Evolutionary conservation across 768 basidiomycete genomes (phyloP), one percentile per base, ranked within the genome.

Genomic region (Lactifluus subvellereus): DNA sequence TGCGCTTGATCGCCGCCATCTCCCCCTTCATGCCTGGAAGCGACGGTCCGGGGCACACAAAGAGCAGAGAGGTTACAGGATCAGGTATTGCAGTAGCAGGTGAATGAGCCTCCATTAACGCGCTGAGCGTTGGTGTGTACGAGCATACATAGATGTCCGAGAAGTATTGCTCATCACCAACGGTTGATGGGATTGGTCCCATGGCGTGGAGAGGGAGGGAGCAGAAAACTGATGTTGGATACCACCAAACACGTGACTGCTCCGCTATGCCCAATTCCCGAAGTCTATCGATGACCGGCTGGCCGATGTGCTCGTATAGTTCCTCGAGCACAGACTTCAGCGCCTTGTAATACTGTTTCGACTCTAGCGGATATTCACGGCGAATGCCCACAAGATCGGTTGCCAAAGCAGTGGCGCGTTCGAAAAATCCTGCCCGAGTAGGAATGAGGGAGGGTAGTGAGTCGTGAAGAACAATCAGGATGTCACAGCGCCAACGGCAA

Each of bases 171-270:
- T 52, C 33, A 16, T 22, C 14, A 6, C 32, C 10, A 14, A 33
- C 40, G 9, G 20, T 43, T n/a, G 45, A 45, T 8, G 40, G 30
- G 22, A 64, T 49, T 37, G 59, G 45, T 0, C 61, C 63, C 33
- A 64, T 64, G 16, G 66, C 62, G 35, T 66, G 66, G 27, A 66
- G 43, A 8, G 66, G 62, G 32, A 66, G 62, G 16, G 56, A 54
- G 20, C 48, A 57, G 16, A 64, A 43, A 2, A 43, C 27, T 30
- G 38, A 40, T 40, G 38, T 40, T 40, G 38, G 38, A 40, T 40
- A 66, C 65, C 62, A 66, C 61, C 61, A 63, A 33, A 66, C 49
- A 10, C 51, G 35, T 18, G 45, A 49, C 51, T 38, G 54, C 37
- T 64, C 42, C 18, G 35, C 11, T 37, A 55, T 16, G n/a, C 43